Base-by-base conservation (phyloP, 164 flowering plant genomes). In the Nymphaea thermarum region DNA sequence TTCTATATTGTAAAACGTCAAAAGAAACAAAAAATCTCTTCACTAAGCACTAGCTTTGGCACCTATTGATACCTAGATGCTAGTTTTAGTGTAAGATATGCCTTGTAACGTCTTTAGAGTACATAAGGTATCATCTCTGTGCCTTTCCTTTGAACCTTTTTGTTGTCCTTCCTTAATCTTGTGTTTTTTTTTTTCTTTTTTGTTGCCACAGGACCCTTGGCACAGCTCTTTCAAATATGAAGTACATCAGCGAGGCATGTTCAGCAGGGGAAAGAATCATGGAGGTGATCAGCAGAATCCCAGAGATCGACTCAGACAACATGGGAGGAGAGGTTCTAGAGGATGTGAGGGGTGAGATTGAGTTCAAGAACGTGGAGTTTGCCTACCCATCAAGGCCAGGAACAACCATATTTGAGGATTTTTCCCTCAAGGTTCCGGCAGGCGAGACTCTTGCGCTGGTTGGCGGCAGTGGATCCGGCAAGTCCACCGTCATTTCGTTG, bases 391-490 rank as follows among this genome's bases (percentile, higher is more conserved):
- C 84, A n/a, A 71, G 86, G 43, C 79, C 79, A 15, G 77, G 69
- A 4, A 65, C 60, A 42, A 51, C 71, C 14, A 64, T 84, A 6
- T 65, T 82, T 2, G 68, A 66, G 47, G 71, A 76, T 0, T 79
- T 82, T 63, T 69, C 63, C 66, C 72, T 84, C 4, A 60, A 5
- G 68, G 72, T 82, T 18, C 68, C 57, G 43, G 75, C 77, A 1
- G 72, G 79, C 6, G 71, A 77, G 43, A 82, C 81, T 0, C 77
- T 82, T 25, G 88, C 75, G 10, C 66, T 84, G 12, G 84, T 80
- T 3, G 88, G 88, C 8, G 68, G 77, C 6, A 82, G 84, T 67
- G 87, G 87, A 6, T 76, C 81, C 4, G 87, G 86, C 3, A 84
- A 84, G 65, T 70, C 78, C 3, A 84, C 86, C 7, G 68, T 81